Evolutionary conservation across 148 eudicot species (phyloP), one percentile per base, ranked within the genome.

Genomic region (Salicornia ramosissima): DNA sequence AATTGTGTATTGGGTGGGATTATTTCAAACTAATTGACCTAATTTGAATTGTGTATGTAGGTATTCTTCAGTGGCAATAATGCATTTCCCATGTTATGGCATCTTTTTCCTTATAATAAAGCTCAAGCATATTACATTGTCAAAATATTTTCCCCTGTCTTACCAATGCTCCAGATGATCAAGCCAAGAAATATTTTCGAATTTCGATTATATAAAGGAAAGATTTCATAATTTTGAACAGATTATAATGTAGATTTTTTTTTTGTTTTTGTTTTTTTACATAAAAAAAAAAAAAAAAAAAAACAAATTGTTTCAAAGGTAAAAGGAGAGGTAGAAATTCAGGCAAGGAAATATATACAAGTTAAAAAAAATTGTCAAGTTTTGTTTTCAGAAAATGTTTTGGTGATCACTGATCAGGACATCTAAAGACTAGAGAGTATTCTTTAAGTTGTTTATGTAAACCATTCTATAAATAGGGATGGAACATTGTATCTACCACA

Each of bases 61-160:
- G 96, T 94, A 94, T 75, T 86, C 86, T 12, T 71, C 82, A 0
- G 85, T 94, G 74, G 97, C 86, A 26, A 33, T 87, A 76, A 84
- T 90, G 88, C 97, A 92, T 73, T 71, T 88, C 66, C 91, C 96
- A n/a, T 92, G 93, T 76, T 92, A 82, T 74, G 93, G 91, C 21
- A 43, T 88, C 69, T 92, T 89, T 70, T 76, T 78, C 52, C 63
- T 89, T 62, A 73, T 92, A 51, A 84, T 86, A 76, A 87, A 88
- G 81, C 50, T 82, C 72, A 94, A 94, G 80, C 96, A 86, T 74
- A 58, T 24, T 22, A 67, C 85, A 56, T 75, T 87, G 70, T 75
- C 83, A 39, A 87, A 61, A 78, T 83, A 79, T 76, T 90, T 88
- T 59, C 96, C 96, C 46, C 64, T 51, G 22, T 83, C 92, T 36